Conservation (phyloP, 2,329 filamentous ascomycete genomes). For the Aspergillus bombycis region DNA sequence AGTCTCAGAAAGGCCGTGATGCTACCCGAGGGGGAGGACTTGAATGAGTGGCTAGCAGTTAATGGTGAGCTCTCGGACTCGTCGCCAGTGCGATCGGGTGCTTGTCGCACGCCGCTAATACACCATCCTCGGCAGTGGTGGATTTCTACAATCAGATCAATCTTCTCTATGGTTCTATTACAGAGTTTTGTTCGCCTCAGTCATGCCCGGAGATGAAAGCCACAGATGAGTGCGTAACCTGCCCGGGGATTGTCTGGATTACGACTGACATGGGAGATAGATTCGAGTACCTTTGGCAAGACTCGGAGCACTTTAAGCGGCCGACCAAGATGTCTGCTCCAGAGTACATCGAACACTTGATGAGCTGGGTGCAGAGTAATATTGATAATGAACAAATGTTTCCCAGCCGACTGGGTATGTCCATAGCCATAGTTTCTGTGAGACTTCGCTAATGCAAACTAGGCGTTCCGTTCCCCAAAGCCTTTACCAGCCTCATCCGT, state of each 20-base stretch:
- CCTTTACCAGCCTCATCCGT: conserved; percentile 82
- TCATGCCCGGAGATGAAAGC: conserved; percentile 99
- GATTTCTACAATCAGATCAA: conserved; percentile 99
- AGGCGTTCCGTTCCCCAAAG: conserved; percentile 93
- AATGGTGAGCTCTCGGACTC: conserved; percentile 67
- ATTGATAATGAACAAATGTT: conserved; percentile 96
- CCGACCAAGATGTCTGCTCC: conserved; percentile 98
- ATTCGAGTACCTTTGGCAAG: conserved; percentile 99
- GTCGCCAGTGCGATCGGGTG: background rate
- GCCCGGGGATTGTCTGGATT: conserved; percentile 12
- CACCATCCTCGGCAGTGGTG: conserved; percentile 68
- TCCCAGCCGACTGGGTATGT: conserved; percentile 82
- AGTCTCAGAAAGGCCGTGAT: conserved; percentile 96
- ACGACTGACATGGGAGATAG: conserved; percentile 46
- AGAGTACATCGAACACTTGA: conserved; percentile 96
- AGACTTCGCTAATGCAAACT: background rate
- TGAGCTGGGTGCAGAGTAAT: conserved; percentile 93
- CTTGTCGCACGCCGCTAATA: background rate
- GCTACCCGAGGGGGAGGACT: conserved; percentile 93
- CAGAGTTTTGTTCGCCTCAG: conserved; percentile 96
- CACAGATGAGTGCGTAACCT: conserved; percentile 78
- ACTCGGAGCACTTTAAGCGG: conserved; percentile 88
- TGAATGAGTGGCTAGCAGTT: conserved; percentile 97
- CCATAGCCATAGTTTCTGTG: background rate
- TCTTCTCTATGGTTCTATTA: conserved; percentile 96